Percentiles rank a stretch among this genome's conserved stretches.
Evolutionary conservation across 2,329 filamentous ascomycete species (phyloP).

Genomic region (Cladophialophora yegresii): DNA sequence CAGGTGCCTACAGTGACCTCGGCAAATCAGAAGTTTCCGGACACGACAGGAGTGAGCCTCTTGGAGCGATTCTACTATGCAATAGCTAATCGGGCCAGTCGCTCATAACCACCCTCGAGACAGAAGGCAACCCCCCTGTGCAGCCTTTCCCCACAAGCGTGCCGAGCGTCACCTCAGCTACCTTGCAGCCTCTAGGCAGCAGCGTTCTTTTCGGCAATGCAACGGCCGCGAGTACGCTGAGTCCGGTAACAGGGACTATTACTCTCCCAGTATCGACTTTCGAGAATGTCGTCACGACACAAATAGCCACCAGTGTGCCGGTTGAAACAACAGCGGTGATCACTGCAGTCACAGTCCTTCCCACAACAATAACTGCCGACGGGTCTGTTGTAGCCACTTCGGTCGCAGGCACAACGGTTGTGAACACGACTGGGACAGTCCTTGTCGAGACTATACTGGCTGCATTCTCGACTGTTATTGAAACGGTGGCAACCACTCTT

Average conservation of each 20-base stretch:
- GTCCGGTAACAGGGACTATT: slow-evolving; percentile 34
- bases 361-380: slow-evolving; percentile 31
- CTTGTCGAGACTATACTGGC: slow-evolving; percentile 33
- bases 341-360: slow-evolving; percentile 32
- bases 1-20: slow-evolving; percentile 33
- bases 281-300: slow-evolving; percentile 29
- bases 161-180: slow-evolving; percentile 31
- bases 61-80: background rate
- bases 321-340: slow-evolving; percentile 31
- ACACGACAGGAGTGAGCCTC: slow-evolving; percentile 34
- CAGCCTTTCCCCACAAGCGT: slow-evolving; percentile 36
- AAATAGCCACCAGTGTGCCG: slow-evolving; percentile 32
- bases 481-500: slow-evolving; percentile 29
- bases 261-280: slow-evolving; percentile 35
- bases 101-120: slow-evolving; percentile 35
- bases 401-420: slow-evolving; percentile 31
- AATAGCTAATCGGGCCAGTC: slow-evolving; percentile 21
- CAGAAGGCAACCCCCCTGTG: slow-evolving; percentile 33
- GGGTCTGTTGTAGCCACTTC: slow-evolving; percentile 31
- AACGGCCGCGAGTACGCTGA: slow-evolving; percentile 24
- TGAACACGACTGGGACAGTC: slow-evolving; percentile 33
- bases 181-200: slow-evolving; percentile 33
- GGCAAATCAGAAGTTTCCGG: slow-evolving; percentile 29
- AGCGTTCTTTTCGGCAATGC: slow-evolving; percentile 31
- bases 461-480: slow-evolving; percentile 30